phyloP scores from a whole-genome alignment of 2,329 filamentous ascomycete genomes.

The Paradendryphiella salina region DNA sequence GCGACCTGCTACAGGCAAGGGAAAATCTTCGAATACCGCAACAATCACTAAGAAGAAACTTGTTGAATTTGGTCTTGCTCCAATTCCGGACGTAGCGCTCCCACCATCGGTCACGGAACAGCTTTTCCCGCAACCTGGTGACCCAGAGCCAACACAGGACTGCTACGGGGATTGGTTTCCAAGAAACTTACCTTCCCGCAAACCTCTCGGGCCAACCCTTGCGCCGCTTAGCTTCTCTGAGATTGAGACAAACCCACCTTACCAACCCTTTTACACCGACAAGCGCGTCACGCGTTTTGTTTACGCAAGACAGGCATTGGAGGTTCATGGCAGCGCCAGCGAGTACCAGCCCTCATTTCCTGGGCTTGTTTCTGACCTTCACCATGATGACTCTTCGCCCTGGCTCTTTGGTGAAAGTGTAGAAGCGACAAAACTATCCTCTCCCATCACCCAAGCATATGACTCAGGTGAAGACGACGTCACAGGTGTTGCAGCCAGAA shows the following conservation, averaged over 20 bases:
- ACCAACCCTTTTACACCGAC: constrained; percentile 95
- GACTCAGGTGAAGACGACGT: constrained; percentile 46
- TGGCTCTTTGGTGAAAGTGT: constrained; percentile 61
- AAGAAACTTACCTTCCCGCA: constrained; percentile 35
- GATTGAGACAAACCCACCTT: constrained; percentile 93
- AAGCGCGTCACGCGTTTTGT: constrained; percentile 77
- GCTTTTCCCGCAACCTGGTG: constrained; percentile 35
- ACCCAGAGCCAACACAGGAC: constrained; percentile 27
- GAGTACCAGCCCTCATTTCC: constrained; percentile 29
- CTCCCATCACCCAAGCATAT: constrained; percentile 42
- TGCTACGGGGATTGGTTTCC: constrained; percentile 44
- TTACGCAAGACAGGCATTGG: constrained; percentile 51
- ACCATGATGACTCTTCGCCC: constrained; percentile 40
- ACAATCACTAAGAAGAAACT: constrained; percentile 60
- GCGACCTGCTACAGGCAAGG: constrained; percentile 50
- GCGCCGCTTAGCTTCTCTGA: constrained; percentile 68
- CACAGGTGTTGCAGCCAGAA: constrained; percentile 53
- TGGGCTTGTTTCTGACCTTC: constrained; percentile 33
- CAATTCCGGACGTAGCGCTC: constrained; percentile 61
- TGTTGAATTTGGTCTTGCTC: constrained; percentile 68
- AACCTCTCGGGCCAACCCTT: constrained; percentile 44
- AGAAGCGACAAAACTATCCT: constrained; percentile 52
- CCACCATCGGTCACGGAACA: constrained; percentile 39
- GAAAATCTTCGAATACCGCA: constrained; percentile 47
- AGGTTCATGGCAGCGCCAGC: constrained; percentile 28